Percentiles rank a stretch among this genome's conserved stretches.
These are phyloP conservation scores for Paramecium bursaria DNA, from an alignment of 73 alveolate genomes.

Conservation along the genomic window DNA sequence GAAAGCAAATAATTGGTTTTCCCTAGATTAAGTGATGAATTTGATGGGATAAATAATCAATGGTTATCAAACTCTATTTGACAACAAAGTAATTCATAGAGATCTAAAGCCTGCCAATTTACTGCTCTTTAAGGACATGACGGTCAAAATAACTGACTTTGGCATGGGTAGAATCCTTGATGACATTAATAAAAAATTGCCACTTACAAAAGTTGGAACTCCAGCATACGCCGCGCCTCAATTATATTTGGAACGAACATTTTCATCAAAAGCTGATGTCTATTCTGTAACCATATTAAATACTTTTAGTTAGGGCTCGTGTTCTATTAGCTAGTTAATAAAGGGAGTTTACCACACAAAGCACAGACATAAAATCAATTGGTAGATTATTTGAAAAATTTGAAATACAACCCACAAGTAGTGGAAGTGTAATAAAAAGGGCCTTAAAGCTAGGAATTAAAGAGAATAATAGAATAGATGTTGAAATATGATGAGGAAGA, in stretches of 20 bases:
- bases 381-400: no score
- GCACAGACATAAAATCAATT: no score
- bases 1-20: background rate
- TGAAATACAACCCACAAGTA: no score
- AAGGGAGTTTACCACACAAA: background rate
- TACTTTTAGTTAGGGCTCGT: slow-evolving; percentile 5
- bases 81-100: slow-evolving; percentile 37
- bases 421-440: no score
- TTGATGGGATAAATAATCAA: background rate
- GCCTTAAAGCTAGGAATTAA: no score
- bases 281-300: slow-evolving; percentile 13
- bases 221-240: slow-evolving; percentile 62
- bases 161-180: slow-evolving; percentile 58
- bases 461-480: background rate
- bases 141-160: slow-evolving; percentile 25
- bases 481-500: background rate
- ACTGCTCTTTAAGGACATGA: background rate
- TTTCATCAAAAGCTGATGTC: slow-evolving; percentile 46
- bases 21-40: background rate
- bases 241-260: slow-evolving; percentile 30
- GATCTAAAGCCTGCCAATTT: slow-evolving; percentile 50
- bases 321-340: background rate
- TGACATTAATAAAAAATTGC: slow-evolving; percentile 8
- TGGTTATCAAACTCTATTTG: slow-evolving; percentile 28
- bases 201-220: slow-evolving; percentile 51